phyloP scores from a whole-genome alignment of 2,329 filamentous ascomycete genomes.

The Rhytidhysteron rufulum region DNA sequence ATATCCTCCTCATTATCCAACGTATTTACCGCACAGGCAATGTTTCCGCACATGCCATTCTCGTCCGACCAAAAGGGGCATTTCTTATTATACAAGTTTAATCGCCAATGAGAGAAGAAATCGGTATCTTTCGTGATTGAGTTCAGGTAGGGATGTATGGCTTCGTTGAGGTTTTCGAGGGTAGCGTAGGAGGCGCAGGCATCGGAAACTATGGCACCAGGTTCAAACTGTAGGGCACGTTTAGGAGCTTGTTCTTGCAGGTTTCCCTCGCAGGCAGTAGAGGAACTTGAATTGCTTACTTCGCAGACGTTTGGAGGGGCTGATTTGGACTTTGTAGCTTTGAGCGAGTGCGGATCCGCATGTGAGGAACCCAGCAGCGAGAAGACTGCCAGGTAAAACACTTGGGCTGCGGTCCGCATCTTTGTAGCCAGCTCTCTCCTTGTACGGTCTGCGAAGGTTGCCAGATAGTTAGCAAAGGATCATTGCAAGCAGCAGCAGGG shows the following conservation, averaged over 20 bases:
- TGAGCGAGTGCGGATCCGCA: conserved; percentile 29
- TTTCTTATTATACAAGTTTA: conserved; percentile 90
- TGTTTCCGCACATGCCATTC: conserved; percentile 92
- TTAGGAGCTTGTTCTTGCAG: conserved; percentile 24
- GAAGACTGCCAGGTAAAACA: conserved; percentile 62
- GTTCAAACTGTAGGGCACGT: conserved; percentile 66
- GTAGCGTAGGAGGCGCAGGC: conserved; percentile 91
- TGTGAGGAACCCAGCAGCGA: conserved; percentile 51
- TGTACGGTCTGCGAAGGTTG: conserved; percentile 15
- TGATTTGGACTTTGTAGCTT: conserved; percentile 36
- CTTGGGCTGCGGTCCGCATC: conserved; percentile 52
- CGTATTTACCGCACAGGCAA: conserved; percentile 92
- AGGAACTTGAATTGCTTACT: conserved; percentile 42
- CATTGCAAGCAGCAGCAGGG: too few species aligned
- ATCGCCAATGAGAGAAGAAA: conserved; percentile 95
- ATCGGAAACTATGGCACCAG: conserved; percentile 84
- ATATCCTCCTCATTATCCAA: conserved; percentile 95
- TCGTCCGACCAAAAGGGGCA: conserved; percentile 97
- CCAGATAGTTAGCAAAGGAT: conserved; percentile 32
- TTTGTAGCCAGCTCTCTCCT: conserved; percentile 7
- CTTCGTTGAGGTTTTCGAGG: conserved; percentile 77
- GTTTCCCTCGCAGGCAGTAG: conserved; percentile 12
- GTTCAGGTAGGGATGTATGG: conserved; percentile 71
- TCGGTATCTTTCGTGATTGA: conserved; percentile 84
- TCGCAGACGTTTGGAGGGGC: conserved; percentile 50